phyloP scores from a whole-genome alignment of 2,329 filamentous ascomycete species.

The Trichoderma aggressivum region DNA sequence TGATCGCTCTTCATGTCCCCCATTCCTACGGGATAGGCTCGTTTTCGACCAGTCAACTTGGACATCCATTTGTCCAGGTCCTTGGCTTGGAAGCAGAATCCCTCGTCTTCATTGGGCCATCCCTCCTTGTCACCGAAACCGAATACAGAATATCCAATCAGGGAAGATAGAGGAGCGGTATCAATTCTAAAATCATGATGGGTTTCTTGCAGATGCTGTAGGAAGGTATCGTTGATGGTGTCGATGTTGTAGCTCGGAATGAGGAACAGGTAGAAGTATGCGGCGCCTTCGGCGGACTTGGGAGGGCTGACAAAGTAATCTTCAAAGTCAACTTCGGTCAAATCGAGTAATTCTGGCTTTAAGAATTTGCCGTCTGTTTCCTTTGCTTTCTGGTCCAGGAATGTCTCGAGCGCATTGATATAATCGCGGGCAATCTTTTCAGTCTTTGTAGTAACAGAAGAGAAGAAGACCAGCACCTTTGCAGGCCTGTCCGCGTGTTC shows the following conservation, averaged over 20 bases:
- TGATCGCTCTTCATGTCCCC: slow-evolving; percentile 80
- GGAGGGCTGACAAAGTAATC: slow-evolving; percentile 84
- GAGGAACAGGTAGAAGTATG: slow-evolving; percentile 78
- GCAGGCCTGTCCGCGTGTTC: slow-evolving; percentile 43
- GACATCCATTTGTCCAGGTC: slow-evolving; percentile 96
- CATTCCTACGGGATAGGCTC: slow-evolving; percentile 85
- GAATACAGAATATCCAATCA: slow-evolving; percentile 90
- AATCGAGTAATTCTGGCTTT: slow-evolving; percentile 66
- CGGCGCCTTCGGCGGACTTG: slow-evolving; percentile 52
- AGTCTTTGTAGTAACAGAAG: slow-evolving; percentile 80
- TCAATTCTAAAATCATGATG: slow-evolving; percentile 97
- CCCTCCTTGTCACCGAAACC: slow-evolving; percentile 88
- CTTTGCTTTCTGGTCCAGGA: slow-evolving; percentile 49
- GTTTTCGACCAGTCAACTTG: slow-evolving; percentile 80
- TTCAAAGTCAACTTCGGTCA: slow-evolving; percentile 86
- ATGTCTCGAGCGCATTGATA: slow-evolving; percentile 48
- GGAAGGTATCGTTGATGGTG: slow-evolving; percentile 80
- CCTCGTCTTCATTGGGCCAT: slow-evolving; percentile 87
- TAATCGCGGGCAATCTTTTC: slow-evolving; percentile 68
- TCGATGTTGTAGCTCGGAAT: slow-evolving; percentile 95
- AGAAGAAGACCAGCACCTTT: slow-evolving; percentile 81
- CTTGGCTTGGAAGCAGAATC: slow-evolving; percentile 89
- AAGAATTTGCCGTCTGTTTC: slow-evolving; percentile 41
- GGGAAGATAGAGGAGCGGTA: slow-evolving; percentile 70
- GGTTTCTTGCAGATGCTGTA: slow-evolving; percentile 84